Percentiles rank a stretch among this genome's conserved stretches.
These are phyloP conservation scores for Moesziomyces globuligerus DNA, from an alignment of 1,284 basidiomycete species.

Conservation along the genomic window DNA sequence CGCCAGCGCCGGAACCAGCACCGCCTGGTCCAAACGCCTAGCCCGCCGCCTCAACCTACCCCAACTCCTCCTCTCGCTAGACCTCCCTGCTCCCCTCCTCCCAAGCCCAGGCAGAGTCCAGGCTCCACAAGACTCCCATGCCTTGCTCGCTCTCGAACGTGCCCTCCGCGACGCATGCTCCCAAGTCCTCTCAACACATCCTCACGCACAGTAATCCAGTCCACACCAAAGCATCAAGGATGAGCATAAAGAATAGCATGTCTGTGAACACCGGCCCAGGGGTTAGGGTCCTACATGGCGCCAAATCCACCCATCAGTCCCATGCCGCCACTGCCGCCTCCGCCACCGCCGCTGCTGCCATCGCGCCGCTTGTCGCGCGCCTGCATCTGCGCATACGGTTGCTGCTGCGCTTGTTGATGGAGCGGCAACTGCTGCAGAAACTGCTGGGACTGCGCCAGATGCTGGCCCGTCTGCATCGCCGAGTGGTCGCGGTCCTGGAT, in stretches of 20 bases:
- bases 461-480: slow-evolving; percentile 1
- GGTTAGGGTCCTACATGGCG: slow-evolving; percentile 7
- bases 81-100: slow-evolving; percentile 27
- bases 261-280: background rate
- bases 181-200: no score
- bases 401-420: slow-evolving; percentile 30
- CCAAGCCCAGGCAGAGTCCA: slow-evolving; percentile 4
- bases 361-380: slow-evolving; percentile 19
- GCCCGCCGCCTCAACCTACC: slow-evolving; percentile 25
- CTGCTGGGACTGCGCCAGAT: slow-evolving; percentile 20
- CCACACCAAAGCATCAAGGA: background rate
- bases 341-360: slow-evolving; percentile 4
- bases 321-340: slow-evolving; percentile 2
- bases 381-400: slow-evolving; percentile 16
- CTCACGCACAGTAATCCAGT: background rate
- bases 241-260: background rate
- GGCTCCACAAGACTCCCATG: slow-evolving; percentile 31
- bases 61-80: slow-evolving; percentile 51
- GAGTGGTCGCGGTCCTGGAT: slow-evolving; percentile 41
- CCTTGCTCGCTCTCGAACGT: slow-evolving; percentile 44
- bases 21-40: slow-evolving; percentile 25
- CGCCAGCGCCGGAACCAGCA: slow-evolving; percentile 12
- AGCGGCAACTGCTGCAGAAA: slow-evolving; percentile 7
- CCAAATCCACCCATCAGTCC: slow-evolving; percentile 17
- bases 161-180: slow-evolving; percentile 38